phyloP scores from a whole-genome alignment of 441 rosid genomes.

The Croton laevigatus region DNA sequence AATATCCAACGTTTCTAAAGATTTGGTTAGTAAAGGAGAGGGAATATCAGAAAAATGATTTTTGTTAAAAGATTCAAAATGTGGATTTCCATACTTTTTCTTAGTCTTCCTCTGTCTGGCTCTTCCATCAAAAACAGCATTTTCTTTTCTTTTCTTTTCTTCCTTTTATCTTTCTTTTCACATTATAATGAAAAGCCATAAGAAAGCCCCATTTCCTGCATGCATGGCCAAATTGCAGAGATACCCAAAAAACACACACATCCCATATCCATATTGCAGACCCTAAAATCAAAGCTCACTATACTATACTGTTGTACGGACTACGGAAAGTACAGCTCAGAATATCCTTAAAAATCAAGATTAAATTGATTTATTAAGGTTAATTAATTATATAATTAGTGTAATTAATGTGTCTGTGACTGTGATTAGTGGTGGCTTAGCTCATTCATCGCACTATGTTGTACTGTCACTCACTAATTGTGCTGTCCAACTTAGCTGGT shows the following conservation, averaged over 20 bases:
- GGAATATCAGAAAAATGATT: conserved; percentile 21
- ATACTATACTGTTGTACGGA: conserved; percentile 19
- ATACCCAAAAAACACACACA: conserved; percentile 12
- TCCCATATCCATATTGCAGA: conserved; percentile 28
- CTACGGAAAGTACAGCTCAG: conserved; percentile 18
- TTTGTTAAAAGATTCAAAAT: conserved; percentile 19
- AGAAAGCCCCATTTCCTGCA: conserved; percentile 34
- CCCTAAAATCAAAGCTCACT: not conserved
- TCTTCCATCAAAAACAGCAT: conserved; percentile 20
- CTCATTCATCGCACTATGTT: conserved; percentile 10
- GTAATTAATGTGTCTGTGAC: not conserved
- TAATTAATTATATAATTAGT: not conserved
- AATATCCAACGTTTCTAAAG: not conserved
- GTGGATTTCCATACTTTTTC: conserved; percentile 31
- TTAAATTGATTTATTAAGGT: not conserved
- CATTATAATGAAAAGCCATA: conserved; percentile 1
- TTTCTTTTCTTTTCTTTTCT: not conserved
- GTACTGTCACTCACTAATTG: conserved; percentile 9
- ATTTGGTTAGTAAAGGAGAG: conserved; percentile 22
- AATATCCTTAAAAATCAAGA: not conserved
- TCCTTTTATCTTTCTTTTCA: conserved; percentile 18
- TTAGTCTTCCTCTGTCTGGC: conserved; percentile 5
- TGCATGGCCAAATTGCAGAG: conserved; percentile 31
- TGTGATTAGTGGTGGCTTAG: conserved; percentile 18
- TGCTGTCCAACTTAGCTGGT: conserved; percentile 20